Conservation (phyloP, 257 asterid species). For the Nicotiana benthamiana region DNA sequence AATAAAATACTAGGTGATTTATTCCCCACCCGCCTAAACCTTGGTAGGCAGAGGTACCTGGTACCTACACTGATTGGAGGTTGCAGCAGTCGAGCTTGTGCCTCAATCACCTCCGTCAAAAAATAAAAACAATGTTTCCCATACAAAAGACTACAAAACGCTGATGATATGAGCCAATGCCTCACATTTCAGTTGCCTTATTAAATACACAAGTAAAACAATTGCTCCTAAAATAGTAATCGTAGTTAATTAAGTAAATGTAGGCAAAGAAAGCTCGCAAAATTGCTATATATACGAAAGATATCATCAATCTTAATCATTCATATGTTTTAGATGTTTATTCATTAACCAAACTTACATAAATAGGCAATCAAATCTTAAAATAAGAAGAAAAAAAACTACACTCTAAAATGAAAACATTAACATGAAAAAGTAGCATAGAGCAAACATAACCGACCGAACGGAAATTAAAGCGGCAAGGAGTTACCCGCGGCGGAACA, state of each 20-base stretch:
- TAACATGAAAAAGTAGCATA: no score
- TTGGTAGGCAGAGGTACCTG: no score
- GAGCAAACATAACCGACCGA: neutral
- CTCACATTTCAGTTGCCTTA: neutral
- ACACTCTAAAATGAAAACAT: neutral
- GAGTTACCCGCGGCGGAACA: conserved; percentile 19
- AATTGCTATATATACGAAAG: conserved; percentile 3
- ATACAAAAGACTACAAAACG: neutral
- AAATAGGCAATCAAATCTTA: neutral
- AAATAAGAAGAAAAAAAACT: neutral
- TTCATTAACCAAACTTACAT: no score
- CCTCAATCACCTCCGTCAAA: no score
- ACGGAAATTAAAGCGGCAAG: neutral
- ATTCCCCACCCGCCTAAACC: no score
- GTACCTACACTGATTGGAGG: no score
- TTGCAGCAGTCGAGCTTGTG: no score
- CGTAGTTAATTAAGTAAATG: neutral
- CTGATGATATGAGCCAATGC: neutral
- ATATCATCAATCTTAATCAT: neutral
- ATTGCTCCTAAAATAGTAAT: neutral
- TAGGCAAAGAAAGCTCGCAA: neutral
- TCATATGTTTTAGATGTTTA: neutral
- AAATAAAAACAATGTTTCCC: neutral
- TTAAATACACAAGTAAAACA: neutral
- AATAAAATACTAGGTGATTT: no score